Evolutionary conservation across 805 yeast species (phyloP).

Genomic region (Candida vartiovaarae): DNA sequence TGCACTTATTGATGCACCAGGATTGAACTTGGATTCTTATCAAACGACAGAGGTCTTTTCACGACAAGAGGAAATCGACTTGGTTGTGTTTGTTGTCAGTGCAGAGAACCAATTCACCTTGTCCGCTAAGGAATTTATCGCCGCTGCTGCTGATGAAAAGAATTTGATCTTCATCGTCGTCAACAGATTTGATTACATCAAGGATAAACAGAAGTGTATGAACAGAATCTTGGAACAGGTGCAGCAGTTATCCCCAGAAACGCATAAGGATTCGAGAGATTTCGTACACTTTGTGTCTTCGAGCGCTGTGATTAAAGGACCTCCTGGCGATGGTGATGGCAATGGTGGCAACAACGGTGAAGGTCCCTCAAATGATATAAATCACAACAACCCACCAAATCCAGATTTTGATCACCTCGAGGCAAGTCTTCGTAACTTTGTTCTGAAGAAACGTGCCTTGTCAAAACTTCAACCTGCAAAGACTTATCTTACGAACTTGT

Average conservation of each 20-base stretch:
- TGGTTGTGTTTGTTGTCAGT: slow-evolving; percentile 91
- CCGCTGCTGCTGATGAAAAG: slow-evolving; percentile 86
- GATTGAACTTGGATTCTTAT: slow-evolving; percentile 84
- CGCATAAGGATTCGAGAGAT: slow-evolving; percentile 80
- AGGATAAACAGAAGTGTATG: slow-evolving; percentile 74
- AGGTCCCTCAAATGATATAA: slow-evolving; percentile 20
- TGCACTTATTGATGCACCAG: slow-evolving; percentile 94
- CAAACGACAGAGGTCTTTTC: slow-evolving; percentile 94
- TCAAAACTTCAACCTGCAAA: slow-evolving; percentile 92
- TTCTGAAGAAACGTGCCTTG: slow-evolving; percentile 79
- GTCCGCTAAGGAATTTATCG: slow-evolving; percentile 88
- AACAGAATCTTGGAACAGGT: slow-evolving; percentile 78
- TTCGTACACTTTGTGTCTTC: slow-evolving; percentile 91
- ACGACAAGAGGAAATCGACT: slow-evolving; percentile 93
- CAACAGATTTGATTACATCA: slow-evolving; percentile 82
- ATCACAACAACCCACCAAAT: slow-evolving; percentile 20
- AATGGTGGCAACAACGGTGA: slow-evolving; percentile 34
- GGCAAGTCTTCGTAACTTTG: slow-evolving; percentile 75
- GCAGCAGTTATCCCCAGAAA: slow-evolving; percentile 78
- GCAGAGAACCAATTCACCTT: slow-evolving; percentile 95
- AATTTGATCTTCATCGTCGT: slow-evolving; percentile 90
- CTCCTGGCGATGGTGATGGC: slow-evolving; percentile 31
- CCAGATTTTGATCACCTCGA: slow-evolving; percentile 82
- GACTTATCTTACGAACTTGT: slow-evolving; percentile 67
- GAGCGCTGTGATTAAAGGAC: slow-evolving; percentile 33